Base-by-base conservation (phyloP, 2,329 filamentous ascomycete species). In the Mycogone perniciosa region DNA sequence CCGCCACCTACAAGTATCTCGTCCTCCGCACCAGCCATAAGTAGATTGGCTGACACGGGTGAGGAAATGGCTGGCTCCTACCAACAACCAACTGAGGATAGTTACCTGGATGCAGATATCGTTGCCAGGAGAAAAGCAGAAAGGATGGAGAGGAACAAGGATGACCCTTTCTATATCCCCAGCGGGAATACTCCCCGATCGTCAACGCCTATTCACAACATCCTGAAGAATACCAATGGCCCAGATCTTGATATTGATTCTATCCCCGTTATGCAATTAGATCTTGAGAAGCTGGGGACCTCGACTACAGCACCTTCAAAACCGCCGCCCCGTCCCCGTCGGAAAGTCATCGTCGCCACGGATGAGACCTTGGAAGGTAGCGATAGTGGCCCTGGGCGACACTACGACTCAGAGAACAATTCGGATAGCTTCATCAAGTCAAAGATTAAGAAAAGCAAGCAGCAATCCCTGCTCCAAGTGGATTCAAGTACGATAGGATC, bases 141-240 rank as follows among this genome's bases (percentile, higher is more conserved):
- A 63, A 80, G 91, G 8, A 72, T 79, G 51, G 90, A 95, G 64
- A 81, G 89, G 51, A 89, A 96, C 66, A 87, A 81, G 59, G 92
- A 97, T 63, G 93, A 99, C 61, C 93, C 93, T 1, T 99, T 96
- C 67, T 99, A 99, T 64, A 97, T 99, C 62, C 73, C 70, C 34
- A 73, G 70, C 39, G 75, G 74, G 29, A 71, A 70, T n/a, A 69
- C 71, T 1, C 82, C 81, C 4, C 81, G 82, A 33, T 79, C 79
- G 5, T 85, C 86, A 0, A 92, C 88, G 1, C 88, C 88, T 0
- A 84, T 93, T 45, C 87, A 92, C 62, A 87, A 82, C 57, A 89
- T 93, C 51, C 73, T 88, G 3, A 78, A 82, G 52, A 82, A 77
- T 52, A 82, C 82, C 51, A 91, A 92, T 62, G 85, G 84, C 2